Percentiles rank a stretch among this genome's conserved stretches.
Evolutionary conservation across 768 basidiomycete genomes (phyloP).

Genomic region (Astraeus odoratus): DNA sequence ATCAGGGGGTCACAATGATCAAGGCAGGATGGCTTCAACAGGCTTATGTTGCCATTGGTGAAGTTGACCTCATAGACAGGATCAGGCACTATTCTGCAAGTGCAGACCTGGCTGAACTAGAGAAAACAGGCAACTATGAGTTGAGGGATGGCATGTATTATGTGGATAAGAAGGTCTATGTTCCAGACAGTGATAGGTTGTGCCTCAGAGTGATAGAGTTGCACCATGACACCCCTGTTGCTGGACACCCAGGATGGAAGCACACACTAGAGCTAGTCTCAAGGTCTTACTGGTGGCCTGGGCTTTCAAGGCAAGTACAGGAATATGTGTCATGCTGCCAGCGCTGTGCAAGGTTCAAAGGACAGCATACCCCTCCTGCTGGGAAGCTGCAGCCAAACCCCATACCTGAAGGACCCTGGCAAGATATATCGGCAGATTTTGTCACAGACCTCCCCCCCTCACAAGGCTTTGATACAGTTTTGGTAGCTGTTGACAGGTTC

Average conservation of each 20-base stretch:
- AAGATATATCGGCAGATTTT: background rate
- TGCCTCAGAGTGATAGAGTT: no score
- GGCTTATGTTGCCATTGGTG: no score
- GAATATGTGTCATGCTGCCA: background rate
- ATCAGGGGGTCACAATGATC: no score
- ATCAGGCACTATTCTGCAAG: no score
- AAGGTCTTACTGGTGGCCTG: background rate
- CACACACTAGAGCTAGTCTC: background rate
- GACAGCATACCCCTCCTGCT: background rate
- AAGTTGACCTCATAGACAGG: no score
- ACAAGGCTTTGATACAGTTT: no score
- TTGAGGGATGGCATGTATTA: background rate
- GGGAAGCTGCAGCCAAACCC: background rate
- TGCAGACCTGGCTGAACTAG: no score
- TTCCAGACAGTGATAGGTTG: background rate
- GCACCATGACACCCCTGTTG: background rate
- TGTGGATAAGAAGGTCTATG: background rate
- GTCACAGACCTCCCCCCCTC: no score
- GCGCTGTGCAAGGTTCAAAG: background rate
- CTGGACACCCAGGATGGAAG: background rate
- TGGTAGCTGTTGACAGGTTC: background rate
- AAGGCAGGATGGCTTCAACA: no score
- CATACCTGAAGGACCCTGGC: background rate
- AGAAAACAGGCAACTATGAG: no score
- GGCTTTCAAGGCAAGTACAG: background rate